Evolutionary conservation across 805 yeast species (phyloP).

Genomic region (Saccharomycopsis selenospora): DNA sequence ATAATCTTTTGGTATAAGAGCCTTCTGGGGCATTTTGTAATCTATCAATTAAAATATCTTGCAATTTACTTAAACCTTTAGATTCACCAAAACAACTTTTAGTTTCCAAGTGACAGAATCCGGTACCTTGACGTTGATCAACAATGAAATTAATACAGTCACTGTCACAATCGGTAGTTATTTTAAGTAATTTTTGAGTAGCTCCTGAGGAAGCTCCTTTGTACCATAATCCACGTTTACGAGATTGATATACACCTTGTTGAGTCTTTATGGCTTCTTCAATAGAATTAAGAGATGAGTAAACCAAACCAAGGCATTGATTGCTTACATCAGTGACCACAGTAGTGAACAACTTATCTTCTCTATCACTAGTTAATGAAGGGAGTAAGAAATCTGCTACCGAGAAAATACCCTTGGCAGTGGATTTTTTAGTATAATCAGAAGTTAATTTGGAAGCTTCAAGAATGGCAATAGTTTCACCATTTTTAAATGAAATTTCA

Average conservation of each 20-base stretch:
- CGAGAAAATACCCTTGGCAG: slow-evolving; percentile 25
- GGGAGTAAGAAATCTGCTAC: slow-evolving; percentile 41
- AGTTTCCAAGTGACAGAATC: slow-evolving; percentile 82
- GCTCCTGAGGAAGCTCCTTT: slow-evolving; percentile 97
- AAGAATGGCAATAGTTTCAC: slow-evolving; percentile 22
- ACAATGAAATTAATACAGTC: slow-evolving; percentile 87
- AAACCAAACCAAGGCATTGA: slow-evolving; percentile 81
- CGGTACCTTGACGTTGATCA: slow-evolving; percentile 65
- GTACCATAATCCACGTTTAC: slow-evolving; percentile 87
- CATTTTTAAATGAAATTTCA: slow-evolving; percentile 17
- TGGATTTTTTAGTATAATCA: slow-evolving; percentile 18
- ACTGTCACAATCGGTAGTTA: slow-evolving; percentile 84
- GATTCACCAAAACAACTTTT: slow-evolving; percentile 75
- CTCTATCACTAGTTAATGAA: slow-evolving; percentile 68
- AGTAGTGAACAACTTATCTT: slow-evolving; percentile 80
- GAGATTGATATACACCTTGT: slow-evolving; percentile 90
- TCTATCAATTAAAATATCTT: slow-evolving; percentile 58
- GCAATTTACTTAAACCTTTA: slow-evolving; percentile 61
- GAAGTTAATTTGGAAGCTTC: slow-evolving; percentile 22
- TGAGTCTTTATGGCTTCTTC: slow-evolving; percentile 71
- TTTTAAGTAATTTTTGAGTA: slow-evolving; percentile 62
- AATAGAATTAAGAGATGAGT: slow-evolving; percentile 79
- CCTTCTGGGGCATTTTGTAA: slow-evolving; percentile 72
- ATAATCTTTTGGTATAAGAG: slow-evolving; percentile 88
- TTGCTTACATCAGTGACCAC: slow-evolving; percentile 65